Evolutionary conservation across 1,284 basidiomycete species (phyloP).

Genomic region (Rhodotorula sp.): DNA sequence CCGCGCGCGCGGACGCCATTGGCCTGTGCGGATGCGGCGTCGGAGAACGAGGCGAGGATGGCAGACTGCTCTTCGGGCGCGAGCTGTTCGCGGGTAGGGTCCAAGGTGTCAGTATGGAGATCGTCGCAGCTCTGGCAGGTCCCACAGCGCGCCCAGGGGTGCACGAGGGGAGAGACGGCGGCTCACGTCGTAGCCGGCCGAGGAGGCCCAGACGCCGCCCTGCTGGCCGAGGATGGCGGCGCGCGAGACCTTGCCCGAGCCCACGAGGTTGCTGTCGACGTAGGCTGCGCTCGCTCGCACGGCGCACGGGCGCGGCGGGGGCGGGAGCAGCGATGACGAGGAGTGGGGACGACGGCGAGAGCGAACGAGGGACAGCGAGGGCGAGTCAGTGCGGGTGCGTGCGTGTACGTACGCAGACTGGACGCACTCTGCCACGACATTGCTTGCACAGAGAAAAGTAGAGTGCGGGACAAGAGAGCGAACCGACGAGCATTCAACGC

Average conservation of each 20-base stretch:
- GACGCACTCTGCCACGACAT: slow-evolving; percentile 40
- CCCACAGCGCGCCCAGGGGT: too few relatives aligned
- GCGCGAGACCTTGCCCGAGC: slow-evolving; percentile 66
- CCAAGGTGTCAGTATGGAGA: not conserved
- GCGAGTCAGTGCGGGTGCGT: too few relatives aligned
- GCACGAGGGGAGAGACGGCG: too few relatives aligned
- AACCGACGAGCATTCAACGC: too few relatives aligned
- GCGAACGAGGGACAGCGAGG: not conserved
- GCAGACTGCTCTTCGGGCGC: slow-evolving; percentile 72
- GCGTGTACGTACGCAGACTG: too few relatives aligned
- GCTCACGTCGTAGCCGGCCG: slow-evolving; percentile 68
- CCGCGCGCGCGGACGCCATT: slow-evolving; percentile 70
- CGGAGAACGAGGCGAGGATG: slow-evolving; percentile 61
- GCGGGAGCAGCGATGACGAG: slow-evolving; percentile 18
- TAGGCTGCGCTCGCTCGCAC: slow-evolving; percentile 62
- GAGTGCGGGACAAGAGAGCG: too few relatives aligned
- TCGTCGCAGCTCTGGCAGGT: too few relatives aligned
- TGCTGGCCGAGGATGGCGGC: slow-evolving; percentile 83
- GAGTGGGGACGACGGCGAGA: not conserved
- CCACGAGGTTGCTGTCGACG: slow-evolving; percentile 83
- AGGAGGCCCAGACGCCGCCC: slow-evolving; percentile 85
- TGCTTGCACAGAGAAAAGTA: not conserved
- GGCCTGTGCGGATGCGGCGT: slow-evolving; percentile 56
- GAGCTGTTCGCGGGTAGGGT: slow-evolving; percentile 58
- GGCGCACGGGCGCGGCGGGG: not conserved